Base-by-base conservation (phyloP, 306 rosid genomes). In the Ochetophila trinervis region DNA sequence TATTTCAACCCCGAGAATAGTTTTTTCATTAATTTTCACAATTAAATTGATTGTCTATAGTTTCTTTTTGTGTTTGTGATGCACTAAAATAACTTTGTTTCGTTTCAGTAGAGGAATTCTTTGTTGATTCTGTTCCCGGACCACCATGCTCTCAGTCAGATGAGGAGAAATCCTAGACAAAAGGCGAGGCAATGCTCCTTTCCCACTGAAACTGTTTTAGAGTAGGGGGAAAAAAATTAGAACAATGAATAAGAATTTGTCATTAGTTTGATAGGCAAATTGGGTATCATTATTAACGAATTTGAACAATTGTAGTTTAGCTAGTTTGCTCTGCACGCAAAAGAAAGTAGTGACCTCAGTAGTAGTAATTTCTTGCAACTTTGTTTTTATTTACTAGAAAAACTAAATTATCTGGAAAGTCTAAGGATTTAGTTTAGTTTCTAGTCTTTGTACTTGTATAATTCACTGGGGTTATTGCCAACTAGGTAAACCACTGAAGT, bases 61-160 rank as follows among this genome's bases (percentile, higher is more conserved):
- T 21, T 56, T 34, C 42, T 5, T 34, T 44, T 16, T 48, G 48
- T 40, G 24, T 57, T 54, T 60, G 66, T 62, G 27, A 60, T 69
- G 45, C 53, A 9, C 65, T 50, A 47, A 59, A 53, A 69, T 27
- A n/a, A 52, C 67, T 60, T 54, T 36, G 10, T 68, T 62, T 77
- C 34, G 47, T 85, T 79, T 73, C 96, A 82, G 96, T 88, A 80
- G 99, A 88, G 81, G 99, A 94, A 83, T 94, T 88, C 90, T 90
- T 94, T 75, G 99, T 82, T 52, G 92, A 88, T 75, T 86, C 99
- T 42, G 84, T 81, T n/a, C 86, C 89, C 1, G 97, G 87, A 35
- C 96, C 87, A 12, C 86, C 84, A 22, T 74, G 87, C 76, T 82
- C 87, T 48, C 97, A 88, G 66, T 88, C 97, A 27, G 99, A 94